Conservation (phyloP, 202 grass and related monocot genomes). For the Digitaria exilis region DNA sequence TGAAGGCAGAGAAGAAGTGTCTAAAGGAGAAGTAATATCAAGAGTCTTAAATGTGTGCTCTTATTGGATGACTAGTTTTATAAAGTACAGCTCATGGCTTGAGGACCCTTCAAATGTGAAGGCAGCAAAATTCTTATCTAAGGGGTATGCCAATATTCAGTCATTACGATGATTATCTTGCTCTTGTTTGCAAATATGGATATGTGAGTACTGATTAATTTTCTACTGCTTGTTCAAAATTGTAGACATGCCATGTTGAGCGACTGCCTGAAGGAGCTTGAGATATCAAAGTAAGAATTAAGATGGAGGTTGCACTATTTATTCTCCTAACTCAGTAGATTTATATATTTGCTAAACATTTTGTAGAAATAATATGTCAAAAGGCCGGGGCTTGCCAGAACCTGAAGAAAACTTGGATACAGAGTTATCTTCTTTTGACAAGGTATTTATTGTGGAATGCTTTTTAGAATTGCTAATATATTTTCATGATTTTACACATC, state of each 20-base stretch:
- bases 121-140: conserved; percentile 79
- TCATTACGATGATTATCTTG: conserved; percentile 22
- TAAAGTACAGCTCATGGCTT: conserved; percentile 92
- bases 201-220: conserved; percentile 17
- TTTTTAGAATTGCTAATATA: background rate
- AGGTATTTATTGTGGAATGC: conserved; percentile 60
- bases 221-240: conserved; percentile 36
- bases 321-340: conserved; percentile 22
- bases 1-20: conserved; percentile 59
- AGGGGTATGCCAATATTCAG: conserved; percentile 62
- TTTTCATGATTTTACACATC: background rate
- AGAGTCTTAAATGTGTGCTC: conserved; percentile 76
- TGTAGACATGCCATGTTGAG: conserved; percentile 82
- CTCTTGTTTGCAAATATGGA: conserved; percentile 32
- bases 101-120: conserved; percentile 96
- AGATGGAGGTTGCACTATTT: conserved; percentile 40
- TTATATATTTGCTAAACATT: conserved; percentile 40
- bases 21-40: conserved; percentile 67
- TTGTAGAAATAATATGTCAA: conserved; percentile 55
- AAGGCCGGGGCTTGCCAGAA: conserved; percentile 43
- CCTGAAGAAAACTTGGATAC: conserved; percentile 37
- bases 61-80: conserved; percentile 95
- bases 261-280: conserved; percentile 81
- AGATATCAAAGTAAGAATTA: conserved; percentile 75
- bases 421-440: conserved; percentile 87